Evolutionary conservation across 106 monocot genomes (phyloP), one percentile per base, ranked within the genome.

Genomic region (Cymbidium sinense): DNA sequence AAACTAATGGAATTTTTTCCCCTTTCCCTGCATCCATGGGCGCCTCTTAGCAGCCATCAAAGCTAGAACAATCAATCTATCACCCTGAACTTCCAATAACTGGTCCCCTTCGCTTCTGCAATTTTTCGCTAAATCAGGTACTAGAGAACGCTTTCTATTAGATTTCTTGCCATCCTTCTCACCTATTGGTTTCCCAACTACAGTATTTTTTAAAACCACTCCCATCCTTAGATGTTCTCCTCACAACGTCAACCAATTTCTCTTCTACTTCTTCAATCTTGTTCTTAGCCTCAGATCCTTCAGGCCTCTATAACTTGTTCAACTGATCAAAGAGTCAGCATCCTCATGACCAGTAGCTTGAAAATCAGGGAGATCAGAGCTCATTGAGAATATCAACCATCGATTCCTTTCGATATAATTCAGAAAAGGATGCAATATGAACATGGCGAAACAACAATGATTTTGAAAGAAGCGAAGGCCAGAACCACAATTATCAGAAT

Each of bases 401-500:
- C 65, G 71, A 25, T 78, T 79, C 44, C 79, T 88, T 82, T 86
- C 84, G 8, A 50, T 75, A 35, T 67, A 79, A 72, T 64, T 77
- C 33, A 91, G 75, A 54, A 70, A 81, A 18, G 91, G 91, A 65
- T 86, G 82, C 36, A 91, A 65, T 10, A 76, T 39, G 15, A 88
- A 29, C 52, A 88, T 37, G 2, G 91, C 91, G 11, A 50, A 37
- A 88, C 84, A 29, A 82, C 4, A 84, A 91, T 86, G 35, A 91
- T 86, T 73, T 88, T 91, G 33, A 75, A 20, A 17, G 91, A 77
- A 17, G 91, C 79, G 10, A 88, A 75, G 41, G 76, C 80, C 39
- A 91, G 50, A 43, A 91, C 91, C 25, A 88, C 84, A 75, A 41
- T 30, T 64, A 91, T 86, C 75, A 91, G 72, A 4, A 77, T 25